Conservation (phyloP, 345 rosid genomes). For the Fremontodendron californicum region DNA sequence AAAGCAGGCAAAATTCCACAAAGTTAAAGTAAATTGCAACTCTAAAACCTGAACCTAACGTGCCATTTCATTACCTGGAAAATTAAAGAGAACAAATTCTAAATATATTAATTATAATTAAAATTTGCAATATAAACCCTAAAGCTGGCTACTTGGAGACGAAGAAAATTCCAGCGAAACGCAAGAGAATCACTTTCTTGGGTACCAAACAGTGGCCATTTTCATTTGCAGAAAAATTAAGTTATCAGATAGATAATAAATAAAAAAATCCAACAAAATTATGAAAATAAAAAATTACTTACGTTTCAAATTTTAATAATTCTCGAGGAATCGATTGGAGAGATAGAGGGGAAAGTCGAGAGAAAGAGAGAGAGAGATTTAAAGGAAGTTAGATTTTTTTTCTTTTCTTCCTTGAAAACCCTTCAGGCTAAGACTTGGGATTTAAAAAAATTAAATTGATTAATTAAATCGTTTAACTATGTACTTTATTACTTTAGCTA, state of each 20-base stretch:
- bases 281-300: neutral
- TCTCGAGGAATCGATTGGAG: neutral
- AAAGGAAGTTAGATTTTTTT: neutral
- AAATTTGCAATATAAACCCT: neutral
- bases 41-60: neutral
- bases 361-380: neutral
- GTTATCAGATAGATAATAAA: neutral
- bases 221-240: neutral
- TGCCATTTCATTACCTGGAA: neutral
- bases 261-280: neutral
- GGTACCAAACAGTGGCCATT: neutral
- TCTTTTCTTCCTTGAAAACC: neutral
- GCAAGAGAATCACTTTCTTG: neutral
- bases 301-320: neutral
- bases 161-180: neutral
- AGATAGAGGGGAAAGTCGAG: neutral
- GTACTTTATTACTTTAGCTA: neutral
- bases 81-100: neutral
- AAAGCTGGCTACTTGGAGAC: neutral
- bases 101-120: neutral
- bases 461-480: neutral
- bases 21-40: neutral
- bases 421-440: neutral
- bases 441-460: neutral
- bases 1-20: neutral